phyloP scores from a whole-genome alignment of 129 eudicot species.

The Silybum marianum region DNA sequence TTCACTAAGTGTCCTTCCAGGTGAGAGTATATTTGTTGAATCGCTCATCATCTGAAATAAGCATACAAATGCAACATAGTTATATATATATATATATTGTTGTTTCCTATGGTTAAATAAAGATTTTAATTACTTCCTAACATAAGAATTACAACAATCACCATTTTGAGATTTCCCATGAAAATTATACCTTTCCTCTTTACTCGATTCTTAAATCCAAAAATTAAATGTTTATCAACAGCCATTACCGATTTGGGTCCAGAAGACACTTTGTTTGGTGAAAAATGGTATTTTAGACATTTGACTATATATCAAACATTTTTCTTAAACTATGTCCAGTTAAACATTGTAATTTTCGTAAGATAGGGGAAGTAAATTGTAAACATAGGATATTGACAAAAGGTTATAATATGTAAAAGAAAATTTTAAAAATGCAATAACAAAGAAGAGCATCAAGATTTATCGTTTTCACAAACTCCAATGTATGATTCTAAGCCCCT shows the following conservation, averaged over 20 bases:
- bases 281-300: not conserved
- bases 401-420: not conserved
- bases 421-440: not conserved
- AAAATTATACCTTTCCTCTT: not conserved
- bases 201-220: not conserved
- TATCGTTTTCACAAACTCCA: not conserved
- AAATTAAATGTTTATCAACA: not conserved
- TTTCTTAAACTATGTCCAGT: too few species aligned
- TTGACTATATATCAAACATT: not conserved
- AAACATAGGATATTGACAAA: slow-evolving; percentile 1
- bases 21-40: slow-evolving; percentile 92
- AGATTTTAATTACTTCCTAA: not conserved
- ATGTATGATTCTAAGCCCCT: not conserved
- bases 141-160: not conserved
- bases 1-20: slow-evolving; percentile 96
- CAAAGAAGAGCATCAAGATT: not conserved
- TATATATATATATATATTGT: not conserved
- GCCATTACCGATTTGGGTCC: not conserved
- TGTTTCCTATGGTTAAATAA: not conserved
- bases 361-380: not conserved
- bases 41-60: slow-evolving; percentile 96
- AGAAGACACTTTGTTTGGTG: not conserved
- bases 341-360: too few species aligned
- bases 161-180: not conserved
- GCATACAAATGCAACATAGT: not conserved